Evolutionary conservation across 371 early-diverging fungal species (phyloP), one percentile per base, ranked within the genome.

Genomic region (Apophysomyces variabilis): DNA sequence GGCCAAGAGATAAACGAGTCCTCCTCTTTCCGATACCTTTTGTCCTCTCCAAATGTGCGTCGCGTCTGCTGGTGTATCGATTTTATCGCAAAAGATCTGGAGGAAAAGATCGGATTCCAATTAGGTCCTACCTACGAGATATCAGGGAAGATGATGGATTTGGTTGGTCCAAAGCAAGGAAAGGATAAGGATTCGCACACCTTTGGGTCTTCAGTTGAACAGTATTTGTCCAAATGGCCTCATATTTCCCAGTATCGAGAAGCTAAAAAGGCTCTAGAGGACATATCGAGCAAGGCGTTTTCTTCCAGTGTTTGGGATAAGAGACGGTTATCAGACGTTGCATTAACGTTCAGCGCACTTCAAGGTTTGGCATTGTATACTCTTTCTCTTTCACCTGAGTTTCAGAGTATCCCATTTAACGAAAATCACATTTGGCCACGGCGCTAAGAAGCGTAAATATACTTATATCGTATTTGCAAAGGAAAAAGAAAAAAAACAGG

Each of bases 41-140:
- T 81, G 8, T 69, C 71, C 1, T 57, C 70, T 61, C 76, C 82
- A 1, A 38, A 47, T 3, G 58, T 81, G 0, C 45, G 61, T 0
- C 71, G 82, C 4, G 56, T 78, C 2, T 44, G 64, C 13, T 81
- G 78, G 79, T 72, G 57, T 6, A 62, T 72, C 0, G 58, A 54
- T 1, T 63, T 56, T 9, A 50, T 76, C n/a, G 57, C 58, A 13
- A 45, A 63, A 0, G 57, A 50, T 3, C 38, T 75, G 13, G 41
- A 68, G 16, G 38, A 69, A 6, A 44, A 26, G 5, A 36, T 79
- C 1, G 77, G 72, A 1, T 72, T 75, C n/a, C 4, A 47, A 1
- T 26, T 75, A 13, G 76, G 74, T 4, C 65, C 62, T 1, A 32
- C 45, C n/a, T 38, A 71, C 0, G 80, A 74, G 60, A 36, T 80